Evolutionary conservation across 2,329 filamentous ascomycete species (phyloP).

Genomic region (Plectosphaerella cucumerina): DNA sequence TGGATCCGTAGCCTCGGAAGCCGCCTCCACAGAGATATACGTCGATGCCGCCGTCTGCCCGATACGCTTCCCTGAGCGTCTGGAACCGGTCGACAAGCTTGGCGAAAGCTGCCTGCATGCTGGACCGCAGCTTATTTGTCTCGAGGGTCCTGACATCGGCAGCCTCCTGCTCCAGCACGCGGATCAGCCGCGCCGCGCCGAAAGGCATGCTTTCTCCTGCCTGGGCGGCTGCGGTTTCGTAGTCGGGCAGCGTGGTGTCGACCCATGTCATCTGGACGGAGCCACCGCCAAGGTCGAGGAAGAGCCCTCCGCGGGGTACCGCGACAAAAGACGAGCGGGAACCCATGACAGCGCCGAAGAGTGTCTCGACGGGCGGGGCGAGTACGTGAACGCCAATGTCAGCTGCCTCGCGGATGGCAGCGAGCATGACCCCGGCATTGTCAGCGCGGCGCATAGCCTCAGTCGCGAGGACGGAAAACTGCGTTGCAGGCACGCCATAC

Average conservation of each 20-base stretch:
- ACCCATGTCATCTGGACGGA: conserved; percentile 64
- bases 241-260: conserved; percentile 40
- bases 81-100: conserved; percentile 46
- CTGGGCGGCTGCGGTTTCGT: conserved; percentile 49
- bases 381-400: conserved; percentile 66
- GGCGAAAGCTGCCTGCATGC: conserved; percentile 58
- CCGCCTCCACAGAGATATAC: conserved; percentile 87
- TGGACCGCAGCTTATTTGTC: conserved; percentile 48
- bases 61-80: conserved; percentile 32
- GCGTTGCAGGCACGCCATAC: conserved; percentile 60
- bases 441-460: conserved; percentile 80
- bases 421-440: conserved; percentile 67
- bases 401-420: conserved; percentile 56
- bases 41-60: conserved; percentile 43
- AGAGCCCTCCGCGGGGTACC: conserved; percentile 62
- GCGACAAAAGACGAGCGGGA: conserved; percentile 69
- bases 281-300: conserved; percentile 81
- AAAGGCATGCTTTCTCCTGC: conserved; percentile 57
- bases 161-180: conserved; percentile 38
- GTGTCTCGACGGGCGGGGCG: conserved; percentile 74
- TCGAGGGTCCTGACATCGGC: conserved; percentile 39
- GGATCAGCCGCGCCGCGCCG: conserved; percentile 54
- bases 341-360: conserved; percentile 73
- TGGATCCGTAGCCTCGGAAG: conserved; percentile 85
- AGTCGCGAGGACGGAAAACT: conserved; percentile 77